Evolutionary conservation across 768 basidiomycete genomes (phyloP).

Genomic region (Pulveroboletus sp.): DNA sequence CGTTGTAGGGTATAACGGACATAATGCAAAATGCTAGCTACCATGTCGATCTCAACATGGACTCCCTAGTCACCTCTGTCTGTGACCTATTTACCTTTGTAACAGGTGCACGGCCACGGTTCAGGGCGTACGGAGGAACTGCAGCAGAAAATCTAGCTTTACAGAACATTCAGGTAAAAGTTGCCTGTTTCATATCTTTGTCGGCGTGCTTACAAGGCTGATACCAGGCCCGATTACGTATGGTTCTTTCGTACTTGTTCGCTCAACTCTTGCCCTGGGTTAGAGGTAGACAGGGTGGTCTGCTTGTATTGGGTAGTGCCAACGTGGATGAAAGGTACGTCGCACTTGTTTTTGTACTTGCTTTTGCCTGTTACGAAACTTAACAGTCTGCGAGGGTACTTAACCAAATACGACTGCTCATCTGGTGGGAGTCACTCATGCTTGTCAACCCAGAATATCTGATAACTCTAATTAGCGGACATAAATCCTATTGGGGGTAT

Average conservation of each 20-base stretch:
- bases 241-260: conserved; percentile 94
- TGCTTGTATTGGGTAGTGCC: conserved; percentile 95
- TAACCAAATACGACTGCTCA: conserved; percentile 98
- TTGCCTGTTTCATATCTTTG: neutral
- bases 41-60: conserved; percentile 95
- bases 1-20: neutral
- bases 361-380: neutral
- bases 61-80: conserved; percentile 79
- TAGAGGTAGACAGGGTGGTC: conserved; percentile 73
- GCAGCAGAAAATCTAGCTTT: conserved; percentile 89
- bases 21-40: conserved; percentile 49
- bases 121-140: conserved; percentile 83
- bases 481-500: conserved; percentile 98
- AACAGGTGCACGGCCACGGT: conserved; percentile 68
- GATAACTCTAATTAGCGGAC: conserved; percentile 54
- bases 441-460: neutral
- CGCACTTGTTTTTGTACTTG: neutral
- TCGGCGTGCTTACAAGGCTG: neutral
- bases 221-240: conserved; percentile 76
- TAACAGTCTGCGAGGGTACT: conserved; percentile 82
- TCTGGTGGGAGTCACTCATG: conserved; percentile 47
- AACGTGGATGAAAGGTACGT: conserved; percentile 94
- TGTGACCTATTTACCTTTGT: conserved; percentile 79
- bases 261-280: conserved; percentile 94
- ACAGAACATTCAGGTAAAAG: conserved; percentile 86